Evolutionary conservation across 129 eudicot species (phyloP).

Genomic region (Oenanthe sinensis): DNA sequence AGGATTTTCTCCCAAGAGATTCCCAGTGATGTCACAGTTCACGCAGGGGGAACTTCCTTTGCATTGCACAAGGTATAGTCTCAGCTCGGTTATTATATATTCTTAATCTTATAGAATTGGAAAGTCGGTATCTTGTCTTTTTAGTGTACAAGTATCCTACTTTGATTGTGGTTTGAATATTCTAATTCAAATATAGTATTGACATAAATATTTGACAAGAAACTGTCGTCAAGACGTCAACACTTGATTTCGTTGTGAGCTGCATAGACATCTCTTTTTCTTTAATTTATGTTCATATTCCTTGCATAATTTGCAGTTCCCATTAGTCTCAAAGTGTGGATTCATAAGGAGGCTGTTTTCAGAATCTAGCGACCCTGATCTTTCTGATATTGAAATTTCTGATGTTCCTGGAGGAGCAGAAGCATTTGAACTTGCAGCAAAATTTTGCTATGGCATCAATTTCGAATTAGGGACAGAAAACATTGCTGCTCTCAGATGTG

Average conservation of each 20-base stretch:
- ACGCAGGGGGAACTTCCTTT: constrained; percentile 67
- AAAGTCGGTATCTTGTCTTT: not conserved
- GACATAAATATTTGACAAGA: not conserved
- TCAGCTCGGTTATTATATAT: constrained; percentile 4
- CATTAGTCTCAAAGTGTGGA: constrained; percentile 82
- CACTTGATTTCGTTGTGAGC: not conserved
- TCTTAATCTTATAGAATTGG: not conserved
- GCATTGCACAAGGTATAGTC: constrained; percentile 78
- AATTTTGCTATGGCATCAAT: constrained; percentile 86
- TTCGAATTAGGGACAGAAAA: constrained; percentile 69
- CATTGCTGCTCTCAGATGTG: constrained; percentile 80
- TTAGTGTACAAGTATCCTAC: not conserved
- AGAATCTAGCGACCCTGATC: constrained; percentile 29
- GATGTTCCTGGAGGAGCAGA: constrained; percentile 83
- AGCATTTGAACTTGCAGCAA: constrained; percentile 87
- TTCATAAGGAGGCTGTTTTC: constrained; percentile 53
- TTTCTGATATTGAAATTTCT: constrained; percentile 42
- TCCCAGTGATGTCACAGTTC: constrained; percentile 65
- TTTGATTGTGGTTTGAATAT: not conserved
- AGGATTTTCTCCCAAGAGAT: constrained; percentile 87
- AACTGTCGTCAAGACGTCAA: not conserved
- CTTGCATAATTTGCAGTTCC: constrained; percentile 49
- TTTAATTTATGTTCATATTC: not conserved
- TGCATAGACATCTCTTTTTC: not conserved
- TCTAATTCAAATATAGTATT: not conserved